Evolutionary conservation across 176 grass and related monocot genomes (phyloP).

Genomic region (Elaeis guineensis): DNA sequence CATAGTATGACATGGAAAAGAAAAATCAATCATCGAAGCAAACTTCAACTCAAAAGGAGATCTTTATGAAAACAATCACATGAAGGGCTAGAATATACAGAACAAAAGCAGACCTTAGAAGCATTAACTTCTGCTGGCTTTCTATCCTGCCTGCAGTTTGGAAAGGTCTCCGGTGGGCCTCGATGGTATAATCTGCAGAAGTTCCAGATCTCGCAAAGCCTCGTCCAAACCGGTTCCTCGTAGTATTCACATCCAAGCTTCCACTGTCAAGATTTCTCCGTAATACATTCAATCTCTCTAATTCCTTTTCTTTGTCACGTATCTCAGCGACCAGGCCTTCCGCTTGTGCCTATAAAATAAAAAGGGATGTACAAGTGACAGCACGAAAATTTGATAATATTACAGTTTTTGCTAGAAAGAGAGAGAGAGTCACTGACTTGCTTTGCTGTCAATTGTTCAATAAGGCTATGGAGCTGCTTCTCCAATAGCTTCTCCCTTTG

Average conservation of each 20-base stretch:
- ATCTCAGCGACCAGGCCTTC: slow-evolving; percentile 59
- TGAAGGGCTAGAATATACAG: slow-evolving; percentile 83
- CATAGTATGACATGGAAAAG: too few relatives aligned
- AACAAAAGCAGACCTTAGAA: slow-evolving; percentile 76
- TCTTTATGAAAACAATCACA: slow-evolving; percentile 74
- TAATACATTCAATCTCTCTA: slow-evolving; percentile 55
- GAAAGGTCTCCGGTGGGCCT: slow-evolving; percentile 25
- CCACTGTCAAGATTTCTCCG: slow-evolving; percentile 27
- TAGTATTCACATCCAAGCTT: slow-evolving; percentile 23
- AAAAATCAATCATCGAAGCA: too few relatives aligned
- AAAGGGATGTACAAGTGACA: neutral
- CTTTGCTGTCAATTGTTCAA: slow-evolving; percentile 89
- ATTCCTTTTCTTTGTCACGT: slow-evolving; percentile 62
- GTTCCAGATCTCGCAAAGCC: slow-evolving; percentile 32
- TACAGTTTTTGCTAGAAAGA: neutral
- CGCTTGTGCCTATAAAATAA: slow-evolving; percentile 51
- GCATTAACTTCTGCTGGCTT: slow-evolving; percentile 50
- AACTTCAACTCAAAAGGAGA: slow-evolving; percentile 42
- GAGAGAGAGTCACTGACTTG: slow-evolving; percentile 35
- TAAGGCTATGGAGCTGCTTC: slow-evolving; percentile 81
- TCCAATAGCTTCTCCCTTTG: slow-evolving; percentile 88
- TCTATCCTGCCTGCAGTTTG: slow-evolving; percentile 35
- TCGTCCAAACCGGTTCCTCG: slow-evolving; percentile 41
- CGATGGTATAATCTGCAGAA: slow-evolving; percentile 6
- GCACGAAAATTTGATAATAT: neutral